phyloP scores from a whole-genome alignment of 2,329 filamentous ascomycete species.

The Sclerotinia nivalis region DNA sequence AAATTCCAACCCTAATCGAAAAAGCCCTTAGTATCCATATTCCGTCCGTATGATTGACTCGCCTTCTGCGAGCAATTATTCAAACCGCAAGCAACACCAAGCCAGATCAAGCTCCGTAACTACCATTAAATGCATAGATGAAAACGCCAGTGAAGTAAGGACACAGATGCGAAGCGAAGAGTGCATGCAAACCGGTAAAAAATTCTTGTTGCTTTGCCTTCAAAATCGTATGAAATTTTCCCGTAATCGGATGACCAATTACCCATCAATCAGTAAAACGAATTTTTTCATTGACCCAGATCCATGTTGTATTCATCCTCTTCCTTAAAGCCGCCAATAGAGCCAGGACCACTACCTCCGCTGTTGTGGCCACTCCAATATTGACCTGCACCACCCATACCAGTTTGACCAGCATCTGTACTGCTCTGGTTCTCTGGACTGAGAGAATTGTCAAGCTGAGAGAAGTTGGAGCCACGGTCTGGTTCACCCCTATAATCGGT shows the following conservation, averaged over 20 bases:
- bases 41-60: slow-evolving; percentile 25
- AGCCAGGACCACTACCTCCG: slow-evolving; percentile 66
- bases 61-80: slow-evolving; percentile 35
- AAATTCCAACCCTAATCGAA: slow-evolving; percentile 12
- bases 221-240: neutral
- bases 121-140: slow-evolving; percentile 40
- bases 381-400: slow-evolving; percentile 45
- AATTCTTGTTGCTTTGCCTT: slow-evolving; percentile 3
- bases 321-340: slow-evolving; percentile 81
- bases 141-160: slow-evolving; percentile 38
- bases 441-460: slow-evolving; percentile 48
- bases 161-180: slow-evolving; percentile 31
- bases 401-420: slow-evolving; percentile 37
- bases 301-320: slow-evolving; percentile 95
- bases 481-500: slow-evolving; percentile 88
- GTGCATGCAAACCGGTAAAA: slow-evolving; percentile 22
- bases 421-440: slow-evolving; percentile 50
- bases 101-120: slow-evolving; percentile 33
- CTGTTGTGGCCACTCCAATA: slow-evolving; percentile 72
- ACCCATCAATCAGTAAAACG: neutral
- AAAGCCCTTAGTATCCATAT: slow-evolving; percentile 19
- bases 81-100: slow-evolving; percentile 32
- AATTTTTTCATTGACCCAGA: slow-evolving; percentile 48
- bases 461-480: slow-evolving; percentile 51
- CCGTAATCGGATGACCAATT: neutral